phyloP scores from a whole-genome alignment of 2,329 filamentous ascomycete genomes.

The Nakataea oryzae region DNA sequence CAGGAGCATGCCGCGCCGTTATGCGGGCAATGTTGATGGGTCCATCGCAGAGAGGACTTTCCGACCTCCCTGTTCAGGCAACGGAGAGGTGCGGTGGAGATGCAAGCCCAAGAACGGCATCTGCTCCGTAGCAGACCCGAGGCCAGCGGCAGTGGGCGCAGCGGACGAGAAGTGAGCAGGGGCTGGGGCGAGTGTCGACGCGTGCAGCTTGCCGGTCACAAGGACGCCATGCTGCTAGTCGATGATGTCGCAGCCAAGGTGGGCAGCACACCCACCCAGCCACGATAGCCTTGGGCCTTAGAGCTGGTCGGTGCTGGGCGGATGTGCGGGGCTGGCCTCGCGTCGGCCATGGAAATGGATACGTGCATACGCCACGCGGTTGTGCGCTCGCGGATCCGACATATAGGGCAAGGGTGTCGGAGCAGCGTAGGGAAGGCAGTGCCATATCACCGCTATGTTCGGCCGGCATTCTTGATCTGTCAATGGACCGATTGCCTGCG shows the following conservation, averaged over 20 bases:
- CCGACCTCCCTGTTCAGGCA: too few relatives aligned
- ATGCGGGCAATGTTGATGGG: too few relatives aligned
- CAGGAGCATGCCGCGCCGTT: too few relatives aligned
- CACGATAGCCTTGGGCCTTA: not conserved
- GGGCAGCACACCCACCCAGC: not conserved
- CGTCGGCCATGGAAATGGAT: not conserved
- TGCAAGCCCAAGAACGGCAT: not conserved
- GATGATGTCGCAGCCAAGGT: not conserved
- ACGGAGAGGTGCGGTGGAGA: not conserved
- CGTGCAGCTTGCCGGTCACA: not conserved
- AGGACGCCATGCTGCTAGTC: not conserved
- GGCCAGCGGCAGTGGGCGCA: too few relatives aligned
- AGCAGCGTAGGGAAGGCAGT: not conserved
- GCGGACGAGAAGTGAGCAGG: not conserved
- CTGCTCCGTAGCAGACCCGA: not conserved
- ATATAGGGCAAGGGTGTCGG: not conserved
- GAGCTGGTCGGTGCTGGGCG: not conserved
- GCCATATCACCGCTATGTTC: not conserved
- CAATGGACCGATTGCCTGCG: not conserved
- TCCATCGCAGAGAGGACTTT: too few relatives aligned
- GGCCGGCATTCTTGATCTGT: not conserved
- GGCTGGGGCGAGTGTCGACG: not conserved
- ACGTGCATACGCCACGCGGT: not conserved
- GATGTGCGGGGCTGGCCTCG: not conserved
- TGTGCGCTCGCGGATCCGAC: not conserved